Evolutionary conservation across 2,329 filamentous ascomycete species (phyloP).

Genomic region (Fusarium annulatum): DNA sequence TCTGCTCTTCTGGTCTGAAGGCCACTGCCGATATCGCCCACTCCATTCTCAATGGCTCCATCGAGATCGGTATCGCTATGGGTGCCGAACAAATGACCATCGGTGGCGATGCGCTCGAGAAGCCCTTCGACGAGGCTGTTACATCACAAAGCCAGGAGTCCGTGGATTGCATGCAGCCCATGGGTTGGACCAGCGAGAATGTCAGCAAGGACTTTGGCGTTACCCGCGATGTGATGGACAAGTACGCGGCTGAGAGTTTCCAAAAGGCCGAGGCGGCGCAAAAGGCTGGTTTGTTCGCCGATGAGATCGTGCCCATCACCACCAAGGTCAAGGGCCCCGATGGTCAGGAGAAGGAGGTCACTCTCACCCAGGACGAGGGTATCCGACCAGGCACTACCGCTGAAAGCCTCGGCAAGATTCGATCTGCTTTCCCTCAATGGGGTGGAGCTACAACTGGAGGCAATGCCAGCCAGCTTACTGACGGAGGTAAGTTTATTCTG

Average conservation of each 20-base stretch:
- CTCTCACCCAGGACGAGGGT: constrained; percentile 87
- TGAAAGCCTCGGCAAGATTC: constrained; percentile 84
- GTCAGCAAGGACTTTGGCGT: constrained; percentile 92
- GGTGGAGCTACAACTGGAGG: constrained; percentile 89
- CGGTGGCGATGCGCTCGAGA: constrained; percentile 75
- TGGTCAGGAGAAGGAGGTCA: constrained; percentile 81
- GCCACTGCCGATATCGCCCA: constrained; percentile 95
- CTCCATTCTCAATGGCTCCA: constrained; percentile 81
- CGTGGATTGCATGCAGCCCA: constrained; percentile 88
- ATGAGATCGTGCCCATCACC: constrained; percentile 91
- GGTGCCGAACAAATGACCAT: constrained; percentile 90
- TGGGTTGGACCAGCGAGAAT: constrained; percentile 99
- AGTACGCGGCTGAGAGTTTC: constrained; percentile 88
- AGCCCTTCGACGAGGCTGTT: constrained; percentile 82
- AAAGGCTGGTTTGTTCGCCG: constrained; percentile 89
- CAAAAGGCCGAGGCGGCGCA: constrained; percentile 88
- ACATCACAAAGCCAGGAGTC: constrained; percentile 78
- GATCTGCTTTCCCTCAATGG: constrained; percentile 89
- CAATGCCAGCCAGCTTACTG: constrained; percentile 94
- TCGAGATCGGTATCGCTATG: constrained; percentile 87
- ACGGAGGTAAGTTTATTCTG: constrained; percentile 70
- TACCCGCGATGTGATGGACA: constrained; percentile 81
- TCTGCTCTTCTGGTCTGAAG: constrained; percentile 97
- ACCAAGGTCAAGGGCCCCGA: constrained; percentile 87
- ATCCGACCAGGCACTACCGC: constrained; percentile 90